phyloP scores from a whole-genome alignment of 805 yeast genomes.

The Dipodascopsis uninucleata region DNA sequence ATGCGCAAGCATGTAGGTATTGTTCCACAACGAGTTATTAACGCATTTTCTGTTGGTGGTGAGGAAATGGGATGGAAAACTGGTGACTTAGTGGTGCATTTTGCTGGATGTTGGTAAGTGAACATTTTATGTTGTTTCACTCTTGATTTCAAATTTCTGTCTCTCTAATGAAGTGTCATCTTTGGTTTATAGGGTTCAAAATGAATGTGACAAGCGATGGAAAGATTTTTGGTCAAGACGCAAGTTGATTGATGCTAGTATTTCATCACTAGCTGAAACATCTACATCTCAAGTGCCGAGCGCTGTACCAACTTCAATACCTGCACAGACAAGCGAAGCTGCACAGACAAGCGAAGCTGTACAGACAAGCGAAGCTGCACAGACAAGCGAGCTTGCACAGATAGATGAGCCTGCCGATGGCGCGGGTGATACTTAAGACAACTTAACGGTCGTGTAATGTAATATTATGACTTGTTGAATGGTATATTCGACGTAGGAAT shows the following conservation, averaged over 20 bases:
- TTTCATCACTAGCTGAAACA: too few species aligned
- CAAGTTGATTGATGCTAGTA: neutral
- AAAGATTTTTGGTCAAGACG: constrained; percentile 20
- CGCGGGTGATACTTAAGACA: too few species aligned
- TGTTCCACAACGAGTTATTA: constrained; percentile 25
- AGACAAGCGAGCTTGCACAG: too few species aligned
- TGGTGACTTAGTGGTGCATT: constrained; percentile 28
- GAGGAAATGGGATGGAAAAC: constrained; percentile 22
- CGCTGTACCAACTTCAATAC: too few species aligned
- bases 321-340: too few species aligned
- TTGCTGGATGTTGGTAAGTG: constrained; percentile 29
- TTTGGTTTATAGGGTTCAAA: constrained; percentile 10
- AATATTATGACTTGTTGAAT: too few species aligned
- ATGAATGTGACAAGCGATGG: constrained; percentile 21
- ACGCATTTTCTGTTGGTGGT: constrained; percentile 22
- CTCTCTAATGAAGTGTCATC: neutral
- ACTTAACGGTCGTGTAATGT: too few species aligned
- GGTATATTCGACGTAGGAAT: too few species aligned
- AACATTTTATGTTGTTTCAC: neutral
- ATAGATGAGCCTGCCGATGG: too few species aligned
- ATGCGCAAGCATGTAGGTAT: constrained; percentile 26
- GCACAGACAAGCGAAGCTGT: too few species aligned
- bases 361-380: too few species aligned
- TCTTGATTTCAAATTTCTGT: neutral
- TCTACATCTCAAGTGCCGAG: too few species aligned